phyloP scores from a whole-genome alignment of 1,284 basidiomycete genomes.

The Marasmius fiardii region DNA sequence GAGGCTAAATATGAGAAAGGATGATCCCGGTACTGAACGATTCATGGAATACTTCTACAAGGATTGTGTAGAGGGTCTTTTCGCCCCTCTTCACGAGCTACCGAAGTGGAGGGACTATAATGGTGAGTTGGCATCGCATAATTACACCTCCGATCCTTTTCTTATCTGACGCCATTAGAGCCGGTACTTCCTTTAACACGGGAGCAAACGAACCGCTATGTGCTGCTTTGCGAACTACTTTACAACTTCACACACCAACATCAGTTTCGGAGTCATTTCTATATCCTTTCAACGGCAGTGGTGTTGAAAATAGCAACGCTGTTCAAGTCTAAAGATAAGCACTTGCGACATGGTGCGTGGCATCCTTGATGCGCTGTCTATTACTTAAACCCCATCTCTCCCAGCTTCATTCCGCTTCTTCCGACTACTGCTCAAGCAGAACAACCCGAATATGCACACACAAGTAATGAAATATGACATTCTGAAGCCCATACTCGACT shows the following conservation, averaged over 20 bases:
- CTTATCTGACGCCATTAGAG: conserved; percentile 37
- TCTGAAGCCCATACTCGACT: conserved; percentile 77
- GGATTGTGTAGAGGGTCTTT: conserved; percentile 69
- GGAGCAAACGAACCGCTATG: conserved; percentile 74
- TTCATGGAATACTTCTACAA: conserved; percentile 95
- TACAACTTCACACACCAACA: conserved; percentile 89
- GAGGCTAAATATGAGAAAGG: conserved; percentile 44
- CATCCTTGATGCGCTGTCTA: neutral
- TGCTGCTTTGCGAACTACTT: conserved; percentile 87
- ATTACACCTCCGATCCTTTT: too few relatives aligned
- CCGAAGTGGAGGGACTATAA: conserved; percentile 69
- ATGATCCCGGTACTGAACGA: conserved; percentile 82
- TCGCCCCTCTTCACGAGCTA: conserved; percentile 77
- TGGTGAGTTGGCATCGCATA: conserved; percentile 37
- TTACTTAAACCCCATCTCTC: conserved; percentile 11
- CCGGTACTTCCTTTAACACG: conserved; percentile 53
- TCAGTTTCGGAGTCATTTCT: conserved; percentile 88
- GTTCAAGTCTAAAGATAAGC: conserved; percentile 84
- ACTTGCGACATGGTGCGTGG: conserved; percentile 79
- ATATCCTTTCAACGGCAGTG: conserved; percentile 79
- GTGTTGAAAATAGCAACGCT: conserved; percentile 74
- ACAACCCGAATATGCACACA: conserved; percentile 84
- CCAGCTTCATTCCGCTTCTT: conserved; percentile 90
- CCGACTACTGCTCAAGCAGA: conserved; percentile 79
- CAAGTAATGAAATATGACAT: conserved; percentile 87